These are phyloP conservation scores for Fusarium sp. DNA, from an alignment of 2,329 filamentous ascomycete genomes.

Conservation along the genomic window DNA sequence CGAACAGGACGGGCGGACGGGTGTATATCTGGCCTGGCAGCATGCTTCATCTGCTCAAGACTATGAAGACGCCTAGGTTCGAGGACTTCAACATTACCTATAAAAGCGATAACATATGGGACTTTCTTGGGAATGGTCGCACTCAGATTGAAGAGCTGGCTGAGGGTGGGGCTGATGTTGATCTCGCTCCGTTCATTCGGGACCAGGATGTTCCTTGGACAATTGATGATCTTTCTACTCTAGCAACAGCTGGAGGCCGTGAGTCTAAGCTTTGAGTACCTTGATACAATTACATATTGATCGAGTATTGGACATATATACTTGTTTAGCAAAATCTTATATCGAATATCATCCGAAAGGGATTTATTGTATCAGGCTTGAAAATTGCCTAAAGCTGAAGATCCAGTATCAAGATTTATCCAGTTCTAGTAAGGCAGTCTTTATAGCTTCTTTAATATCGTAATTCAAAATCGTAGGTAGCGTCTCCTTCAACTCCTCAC, in stretches of 20 bases:
- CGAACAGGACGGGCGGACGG: neutral
- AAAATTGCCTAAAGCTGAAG: fast-evolving
- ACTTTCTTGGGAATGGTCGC: neutral
- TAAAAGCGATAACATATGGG: neutral
- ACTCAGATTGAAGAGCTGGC: neutral
- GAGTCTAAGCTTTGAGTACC: neutral
- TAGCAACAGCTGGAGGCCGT: neutral
- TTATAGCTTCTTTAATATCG: neutral
- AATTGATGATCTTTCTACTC: neutral
- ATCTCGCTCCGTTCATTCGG: neutral
- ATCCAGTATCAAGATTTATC: neutral
- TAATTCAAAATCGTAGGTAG: neutral
- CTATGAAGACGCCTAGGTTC: neutral
- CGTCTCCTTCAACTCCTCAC: neutral
- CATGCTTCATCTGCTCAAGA: neutral
- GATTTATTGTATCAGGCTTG: fast-evolving
- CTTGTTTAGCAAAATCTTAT: no score
- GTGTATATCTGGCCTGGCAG: neutral
- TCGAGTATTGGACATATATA: no score
- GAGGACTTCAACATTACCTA: neutral
- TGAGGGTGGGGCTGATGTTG: neutral
- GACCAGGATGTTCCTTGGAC: neutral
- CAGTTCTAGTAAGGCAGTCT: neutral
- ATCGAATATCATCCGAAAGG: fast-evolving
- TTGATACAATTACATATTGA: no score